A percentile compares a stretch with the other conserved stretches of the same genome.
Evolutionary conservation across 345 rosid species (phyloP).

Genomic region (Arabis hirsuta): DNA sequence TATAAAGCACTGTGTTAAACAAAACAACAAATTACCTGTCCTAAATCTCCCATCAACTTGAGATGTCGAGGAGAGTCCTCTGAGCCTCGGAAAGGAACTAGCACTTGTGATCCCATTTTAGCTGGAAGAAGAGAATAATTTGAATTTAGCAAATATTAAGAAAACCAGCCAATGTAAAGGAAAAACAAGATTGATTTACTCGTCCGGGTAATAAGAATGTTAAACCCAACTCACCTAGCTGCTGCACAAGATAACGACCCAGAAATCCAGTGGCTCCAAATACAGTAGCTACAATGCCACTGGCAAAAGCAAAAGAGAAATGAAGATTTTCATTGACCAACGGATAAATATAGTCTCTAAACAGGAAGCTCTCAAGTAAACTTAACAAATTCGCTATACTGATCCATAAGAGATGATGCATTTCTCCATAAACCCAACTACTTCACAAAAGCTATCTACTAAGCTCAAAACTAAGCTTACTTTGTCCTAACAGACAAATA

Average conservation of each 20-base stretch:
- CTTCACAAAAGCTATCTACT: neutral
- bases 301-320: conserved; percentile 40
- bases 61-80: conserved; percentile 94
- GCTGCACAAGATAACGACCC: conserved; percentile 98
- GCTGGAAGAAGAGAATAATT: conserved; percentile 52
- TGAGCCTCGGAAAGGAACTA: conserved; percentile 95
- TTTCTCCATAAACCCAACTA: conserved; percentile 3
- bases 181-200: conserved; percentile 1
- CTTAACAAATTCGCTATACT: neutral
- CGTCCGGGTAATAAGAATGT: neutral
- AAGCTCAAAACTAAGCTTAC: neutral
- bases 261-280: conserved; percentile 99
- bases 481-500: neutral
- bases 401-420: conserved; percentile 5
- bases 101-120: conserved; percentile 94
- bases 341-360: neutral
- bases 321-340: neutral
- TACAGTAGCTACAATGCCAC: conserved; percentile 95
- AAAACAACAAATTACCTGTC: conserved; percentile 63
- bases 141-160: neutral
- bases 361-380: conserved; percentile 5
- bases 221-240: conserved; percentile 71
- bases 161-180: conserved; percentile 2
- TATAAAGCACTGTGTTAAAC: neutral
- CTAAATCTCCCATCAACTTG: conserved; percentile 99